A percentile compares a stretch with the other conserved stretches of the same genome.
Evolutionary conservation across 1,284 basidiomycete species (phyloP).

Genomic region (Wolfiporia cocos): DNA sequence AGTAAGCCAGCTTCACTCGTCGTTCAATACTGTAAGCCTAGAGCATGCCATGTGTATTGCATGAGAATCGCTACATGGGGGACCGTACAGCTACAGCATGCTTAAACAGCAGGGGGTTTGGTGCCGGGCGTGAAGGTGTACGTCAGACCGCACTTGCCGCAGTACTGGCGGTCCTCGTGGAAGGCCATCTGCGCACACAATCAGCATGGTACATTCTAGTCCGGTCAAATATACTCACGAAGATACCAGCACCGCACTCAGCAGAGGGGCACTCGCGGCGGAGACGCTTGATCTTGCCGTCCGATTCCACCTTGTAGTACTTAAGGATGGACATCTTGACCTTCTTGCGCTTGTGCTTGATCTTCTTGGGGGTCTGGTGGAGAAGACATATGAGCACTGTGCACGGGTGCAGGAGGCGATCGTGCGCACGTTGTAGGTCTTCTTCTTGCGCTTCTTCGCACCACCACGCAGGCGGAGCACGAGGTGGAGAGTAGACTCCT

Average conservation of each 20-base stretch:
- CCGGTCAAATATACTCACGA: conserved; percentile 49
- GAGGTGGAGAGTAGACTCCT: conserved; percentile 93
- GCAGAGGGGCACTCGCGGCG: conserved; percentile 92
- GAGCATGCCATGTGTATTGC: background rate
- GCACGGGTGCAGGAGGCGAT: background rate
- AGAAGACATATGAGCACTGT: background rate
- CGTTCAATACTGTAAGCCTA: too few species aligned
- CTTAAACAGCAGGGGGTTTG: conserved; percentile 65
- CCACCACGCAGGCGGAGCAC: conserved; percentile 95
- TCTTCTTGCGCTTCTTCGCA: conserved; percentile 99
- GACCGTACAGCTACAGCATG: background rate
- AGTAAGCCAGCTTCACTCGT: too few species aligned
- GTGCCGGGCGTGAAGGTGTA: conserved; percentile 83
- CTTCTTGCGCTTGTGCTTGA: conserved; percentile 99
- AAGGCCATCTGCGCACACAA: conserved; percentile 70
- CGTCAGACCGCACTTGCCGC: conserved; percentile 90
- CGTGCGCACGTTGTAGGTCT: conserved; percentile 82
- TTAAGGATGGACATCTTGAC: conserved; percentile 99
- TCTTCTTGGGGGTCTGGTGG: conserved; percentile 95
- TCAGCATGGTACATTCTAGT: conserved; percentile 2
- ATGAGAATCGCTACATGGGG: conserved; percentile 1
- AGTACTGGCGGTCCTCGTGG: conserved; percentile 94
- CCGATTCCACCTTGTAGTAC: conserved; percentile 99
- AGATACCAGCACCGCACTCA: conserved; percentile 93
- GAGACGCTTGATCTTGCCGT: conserved; percentile 99